Base-by-base conservation (phyloP, 768 basidiomycete species). In the Serendipita sp. region DNA sequence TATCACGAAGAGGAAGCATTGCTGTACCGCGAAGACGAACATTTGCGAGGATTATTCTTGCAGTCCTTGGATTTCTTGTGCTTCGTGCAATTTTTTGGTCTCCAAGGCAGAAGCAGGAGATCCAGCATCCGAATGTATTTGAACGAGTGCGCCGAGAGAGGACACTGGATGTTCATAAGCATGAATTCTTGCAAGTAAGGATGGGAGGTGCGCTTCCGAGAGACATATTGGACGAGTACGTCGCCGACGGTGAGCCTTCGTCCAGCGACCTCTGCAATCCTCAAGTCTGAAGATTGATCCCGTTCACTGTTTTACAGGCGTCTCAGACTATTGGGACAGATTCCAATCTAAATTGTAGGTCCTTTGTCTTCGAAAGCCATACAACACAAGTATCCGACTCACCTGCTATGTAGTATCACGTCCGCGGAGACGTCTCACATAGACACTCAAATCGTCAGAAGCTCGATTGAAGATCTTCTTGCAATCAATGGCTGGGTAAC, bases 401-500 rank as follows among this genome's bases (percentile, higher is more conserved):
- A 22, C 34, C n/a, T 24, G 17, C 20, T 14, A 4, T 11, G 3
- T 65, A 90, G 89, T 73, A 95, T 96, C 63, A 75, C 79, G 1
- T 83, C 82, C 65, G 81, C 80, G 67, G 92, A 95, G 63, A 96
- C 94, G 0, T 79, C 86, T 0, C 86, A 92, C 64, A 83, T 85
- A 74, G 96, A 98, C 71, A 83, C 87, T 5, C 95, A 99, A 71
- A 86, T 85, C 62, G 88, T 98, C 24, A 78, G 91, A 62, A 83
- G 79, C 53, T 84, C 94, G 3, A 90, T 99, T 53, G 96, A 99
- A 72, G 90, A 90, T 66, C 78, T 99, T 0, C 78, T 98, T n/a
- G 87, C 89, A 16, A 81, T 97, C 62, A 97, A 98, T 68, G 96
- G 96, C 17, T 99, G 96, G 96, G 96, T 95, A 14, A 92, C 93